These are phyloP conservation scores for Phlegmacium glaucopus DNA, from an alignment of 768 basidiomycete genomes.

Conservation along the genomic window DNA sequence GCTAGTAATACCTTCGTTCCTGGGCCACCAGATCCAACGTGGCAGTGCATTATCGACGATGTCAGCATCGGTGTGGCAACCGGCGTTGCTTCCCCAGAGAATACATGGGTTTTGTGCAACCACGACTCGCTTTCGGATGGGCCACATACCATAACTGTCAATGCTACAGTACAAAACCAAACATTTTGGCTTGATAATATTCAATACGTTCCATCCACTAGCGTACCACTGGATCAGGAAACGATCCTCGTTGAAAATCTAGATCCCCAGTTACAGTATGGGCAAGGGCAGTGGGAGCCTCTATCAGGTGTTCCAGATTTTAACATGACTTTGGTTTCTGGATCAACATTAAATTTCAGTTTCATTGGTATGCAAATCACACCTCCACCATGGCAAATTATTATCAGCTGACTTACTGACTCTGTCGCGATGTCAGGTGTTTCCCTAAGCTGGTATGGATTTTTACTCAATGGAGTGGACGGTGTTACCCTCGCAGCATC, in stretches of 20 bases:
- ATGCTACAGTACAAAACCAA: conserved; percentile 19
- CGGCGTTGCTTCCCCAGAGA: conserved; percentile 1
- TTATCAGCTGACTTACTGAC: not conserved
- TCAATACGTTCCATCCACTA: conserved; percentile 20
- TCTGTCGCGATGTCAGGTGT: conserved; percentile 11
- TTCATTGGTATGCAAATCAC: conserved; percentile 19
- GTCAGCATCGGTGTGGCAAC: not conserved
- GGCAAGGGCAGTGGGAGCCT: not conserved
- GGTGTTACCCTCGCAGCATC: conserved; percentile 7
- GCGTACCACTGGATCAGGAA: conserved; percentile 3
- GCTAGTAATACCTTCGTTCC: conserved; percentile 3
- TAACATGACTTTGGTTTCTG: conserved; percentile 12
- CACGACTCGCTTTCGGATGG: conserved; percentile 15
- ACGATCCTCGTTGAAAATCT: conserved; percentile 11
- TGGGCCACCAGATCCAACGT: conserved; percentile 8
- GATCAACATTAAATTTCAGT: conserved; percentile 14
- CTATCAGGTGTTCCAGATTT: conserved; percentile 8
- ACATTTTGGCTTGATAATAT: conserved; percentile 30
- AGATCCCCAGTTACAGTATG: conserved; percentile 10
- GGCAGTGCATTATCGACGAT: conserved; percentile 9
- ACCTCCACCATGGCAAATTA: not conserved
- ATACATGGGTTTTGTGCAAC: conserved; percentile 17
- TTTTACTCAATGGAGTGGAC: conserved; percentile 17
- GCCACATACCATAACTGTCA: conserved; percentile 22
- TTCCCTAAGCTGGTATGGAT: conserved; percentile 23